Evolutionary conservation across 139 green algal genomes (phyloP), one percentile per base, ranked within the genome.

Genomic region (Trebouxia sp.): DNA sequence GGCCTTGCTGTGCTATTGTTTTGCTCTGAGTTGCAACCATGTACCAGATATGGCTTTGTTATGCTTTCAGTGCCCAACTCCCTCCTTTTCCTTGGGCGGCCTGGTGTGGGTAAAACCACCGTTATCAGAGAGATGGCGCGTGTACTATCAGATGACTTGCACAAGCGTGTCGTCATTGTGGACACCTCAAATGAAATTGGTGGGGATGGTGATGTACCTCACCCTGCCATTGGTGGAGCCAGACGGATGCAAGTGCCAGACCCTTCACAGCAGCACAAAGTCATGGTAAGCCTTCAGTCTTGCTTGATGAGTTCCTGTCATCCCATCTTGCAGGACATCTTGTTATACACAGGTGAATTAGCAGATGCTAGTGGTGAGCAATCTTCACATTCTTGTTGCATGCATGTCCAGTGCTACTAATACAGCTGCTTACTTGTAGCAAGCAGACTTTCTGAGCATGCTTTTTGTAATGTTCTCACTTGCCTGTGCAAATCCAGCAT

Each of bases 191-290:
- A 97, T 79, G 93, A 97, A 84, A 97, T 96, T 85, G 93, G 93
- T n/a, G 96, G 96, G 0, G 96, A 99, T 72, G 94, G 95, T 8
- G 93, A 98, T 69, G 88, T 99, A 42, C 95, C 96, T 1, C 96
- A 99, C 85, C 87, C 87, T 6, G 96, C 93, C 56, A 98, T 99
- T 80, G 96, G 96, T 15, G 80, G 84, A 35, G 96, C 96, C 0
- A 88, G 96, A 9, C 88, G 96, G 45, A 99, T 99, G 96, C 95
- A 98, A 85, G 94, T 97, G n/a, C 88, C 94, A 3, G 91, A 98
- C 75, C 89, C 92, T 1, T 85, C 82, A n/a, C 69, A 92, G 83
- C 96, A 99, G 89, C 95, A 98, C 87, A 83, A 83, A 28, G 87
- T 98, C 78, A 98, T 98, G 95, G 92, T 94, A 83, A 74, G 89